Base-by-base conservation (phyloP, 2,329 filamentous ascomycete genomes). In the Penicillium sp. region DNA sequence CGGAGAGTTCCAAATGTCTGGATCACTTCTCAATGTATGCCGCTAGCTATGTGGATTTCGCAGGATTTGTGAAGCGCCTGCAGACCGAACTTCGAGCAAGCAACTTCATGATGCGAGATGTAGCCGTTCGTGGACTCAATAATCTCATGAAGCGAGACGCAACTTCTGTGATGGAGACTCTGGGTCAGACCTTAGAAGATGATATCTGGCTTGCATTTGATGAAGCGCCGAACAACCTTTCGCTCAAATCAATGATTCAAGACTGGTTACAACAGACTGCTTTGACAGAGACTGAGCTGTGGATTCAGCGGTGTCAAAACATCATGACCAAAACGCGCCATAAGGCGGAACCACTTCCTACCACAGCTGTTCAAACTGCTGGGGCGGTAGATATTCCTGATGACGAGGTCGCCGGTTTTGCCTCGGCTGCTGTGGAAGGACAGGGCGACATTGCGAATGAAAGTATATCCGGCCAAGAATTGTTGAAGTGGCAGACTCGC, bases 341-440 rank as follows among this genome's bases (percentile, higher is more conserved):
- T 29, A 89, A 88, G 66, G 74, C 77, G 1, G 81, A 84, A 9
- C 44, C 62, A 4, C 62, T 63, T 19, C 62, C 66, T 4, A 71
- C 68, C 46, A 77, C 78, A 13, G 64, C 65, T 7, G 62, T 71
- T 23, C 72, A 73, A 35, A 65, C 68, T 9, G 78, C 80, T 4
- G 23, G 23, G 23, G 79, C 83, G 11, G 81, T 90, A n/a, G 94
- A 99, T 64, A 76, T 97, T 0, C 89, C 93, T 59, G 94, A 99
- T 68, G 94, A 99, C 70, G 95, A 99, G 71, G 93, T 96, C 34
- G 94, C 94, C 48, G 94, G 94, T 0, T 97, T 99, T 67, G 92
- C 92, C 30, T 84, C 87, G n/a, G 86, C 88, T 27, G 86, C 85
- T 26, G 82, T 78, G 3, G 78, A 74, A 4, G 83, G 83, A 45